Evolutionary conservation across 2,329 filamentous ascomycete species (phyloP).

Genomic region (Nannizziopsis barbatae): DNA sequence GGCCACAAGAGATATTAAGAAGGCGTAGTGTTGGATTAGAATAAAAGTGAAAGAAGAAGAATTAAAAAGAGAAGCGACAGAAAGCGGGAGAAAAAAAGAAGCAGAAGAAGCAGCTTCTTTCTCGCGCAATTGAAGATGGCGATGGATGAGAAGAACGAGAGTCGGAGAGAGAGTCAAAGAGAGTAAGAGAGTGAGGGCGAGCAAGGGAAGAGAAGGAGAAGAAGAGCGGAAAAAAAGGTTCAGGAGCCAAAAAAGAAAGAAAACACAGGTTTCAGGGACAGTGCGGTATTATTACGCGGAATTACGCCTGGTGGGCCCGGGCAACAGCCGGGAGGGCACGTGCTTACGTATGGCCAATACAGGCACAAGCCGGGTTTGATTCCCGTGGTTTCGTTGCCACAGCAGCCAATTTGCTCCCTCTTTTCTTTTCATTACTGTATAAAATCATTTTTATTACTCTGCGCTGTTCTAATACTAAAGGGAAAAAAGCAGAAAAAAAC

Average conservation of each 20-base stretch:
- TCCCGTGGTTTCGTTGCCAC: too few relatives aligned
- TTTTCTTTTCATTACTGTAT: too few relatives aligned
- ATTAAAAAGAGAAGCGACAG: slow-evolving; percentile 4
- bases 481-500: too few relatives aligned
- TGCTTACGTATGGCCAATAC: too few relatives aligned
- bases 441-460: too few relatives aligned
- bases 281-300: too few relatives aligned
- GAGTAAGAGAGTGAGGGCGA: slow-evolving; percentile 16
- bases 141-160: slow-evolving; percentile 2
- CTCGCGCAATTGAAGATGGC: too few relatives aligned
- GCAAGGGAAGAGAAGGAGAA: slow-evolving; percentile 10
- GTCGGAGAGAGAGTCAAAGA: slow-evolving; percentile 6
- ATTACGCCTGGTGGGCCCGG: too few relatives aligned
- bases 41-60: background rate
- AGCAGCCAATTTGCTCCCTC: too few relatives aligned
- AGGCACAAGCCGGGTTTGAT: too few relatives aligned
- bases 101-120: background rate
- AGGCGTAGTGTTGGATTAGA: background rate
- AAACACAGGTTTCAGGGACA: slow-evolving; percentile 9
- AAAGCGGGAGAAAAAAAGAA: slow-evolving; percentile 25
- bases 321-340: too few relatives aligned
- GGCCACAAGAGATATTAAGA: slow-evolving; percentile 1
- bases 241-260: slow-evolving; percentile 19
- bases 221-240: slow-evolving; percentile 10
- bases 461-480: too few relatives aligned